phyloP scores from a whole-genome alignment of 257 asterid genomes.

The Penstemon eatonii region DNA sequence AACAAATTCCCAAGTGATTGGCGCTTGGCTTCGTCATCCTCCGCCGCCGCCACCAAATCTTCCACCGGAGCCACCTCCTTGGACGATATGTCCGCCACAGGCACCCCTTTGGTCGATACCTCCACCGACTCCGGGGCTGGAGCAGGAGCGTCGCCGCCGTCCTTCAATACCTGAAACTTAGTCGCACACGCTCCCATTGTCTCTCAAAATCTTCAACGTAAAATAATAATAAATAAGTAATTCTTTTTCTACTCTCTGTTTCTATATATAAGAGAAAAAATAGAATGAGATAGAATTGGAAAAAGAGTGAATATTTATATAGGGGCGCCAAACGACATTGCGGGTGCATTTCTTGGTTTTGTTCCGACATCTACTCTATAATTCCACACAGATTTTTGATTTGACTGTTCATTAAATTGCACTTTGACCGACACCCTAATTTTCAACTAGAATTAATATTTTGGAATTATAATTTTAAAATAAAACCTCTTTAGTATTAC shows the following conservation, averaged over 20 bases:
- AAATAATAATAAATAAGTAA: neutral
- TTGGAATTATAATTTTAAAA: too few relatives aligned
- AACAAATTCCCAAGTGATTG: constrained; percentile 53
- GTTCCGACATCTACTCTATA: constrained; percentile 44
- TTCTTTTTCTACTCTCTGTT: neutral
- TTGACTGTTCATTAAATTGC: constrained; percentile 10
- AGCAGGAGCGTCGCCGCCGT: constrained; percentile 35
- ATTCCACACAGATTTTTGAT: constrained; percentile 21
- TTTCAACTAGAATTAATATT: constrained; percentile 15
- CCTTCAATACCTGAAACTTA: constrained; percentile 41
- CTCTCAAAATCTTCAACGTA: neutral
- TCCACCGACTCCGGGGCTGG: constrained; percentile 34
- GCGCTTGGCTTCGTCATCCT: constrained; percentile 34
- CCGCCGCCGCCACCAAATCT: constrained; percentile 31
- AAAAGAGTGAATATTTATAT: constrained; percentile 17
- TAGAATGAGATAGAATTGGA: constrained; percentile 25
- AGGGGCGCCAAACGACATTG: constrained; percentile 30
- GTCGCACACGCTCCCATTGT: constrained; percentile 71
- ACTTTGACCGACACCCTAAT: constrained; percentile 22
- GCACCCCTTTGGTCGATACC: constrained; percentile 15
- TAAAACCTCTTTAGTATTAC: neutral
- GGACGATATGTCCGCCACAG: too few relatives aligned
- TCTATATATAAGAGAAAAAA: constrained; percentile 21
- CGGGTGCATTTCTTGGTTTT: constrained; percentile 28
- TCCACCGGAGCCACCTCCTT: constrained; percentile 32